Evolutionary conservation across 805 yeast genomes (phyloP).

Genomic region (Candida tammaniensis): DNA sequence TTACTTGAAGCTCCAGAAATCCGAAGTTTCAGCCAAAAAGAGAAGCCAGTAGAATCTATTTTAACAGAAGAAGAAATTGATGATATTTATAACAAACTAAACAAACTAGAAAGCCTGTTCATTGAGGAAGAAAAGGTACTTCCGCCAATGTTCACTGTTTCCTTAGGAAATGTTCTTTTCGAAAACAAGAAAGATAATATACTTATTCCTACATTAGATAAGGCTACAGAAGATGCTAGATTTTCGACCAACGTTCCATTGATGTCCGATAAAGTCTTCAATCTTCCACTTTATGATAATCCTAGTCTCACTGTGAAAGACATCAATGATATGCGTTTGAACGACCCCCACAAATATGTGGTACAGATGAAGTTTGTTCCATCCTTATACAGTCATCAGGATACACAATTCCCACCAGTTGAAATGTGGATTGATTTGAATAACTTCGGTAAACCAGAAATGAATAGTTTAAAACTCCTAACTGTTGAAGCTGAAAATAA

Average conservation of each 20-base stretch:
- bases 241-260: slow-evolving; percentile 36
- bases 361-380: slow-evolving; percentile 47
- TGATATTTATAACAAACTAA: slow-evolving; percentile 18
- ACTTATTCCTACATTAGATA: slow-evolving; percentile 10
- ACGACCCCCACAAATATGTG: slow-evolving; percentile 33
- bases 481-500: slow-evolving; percentile 46
- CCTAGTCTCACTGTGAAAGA: slow-evolving; percentile 16
- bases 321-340: slow-evolving; percentile 18
- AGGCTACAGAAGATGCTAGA: slow-evolving; percentile 11
- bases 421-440: slow-evolving; percentile 54
- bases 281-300: slow-evolving; percentile 24
- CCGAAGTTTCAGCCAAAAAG: neutral
- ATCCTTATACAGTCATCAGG: slow-evolving; percentile 17
- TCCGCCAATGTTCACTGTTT: slow-evolving; percentile 30
- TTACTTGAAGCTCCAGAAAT: slow-evolving; percentile 7
- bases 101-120: slow-evolving; percentile 2
- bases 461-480: slow-evolving; percentile 39
- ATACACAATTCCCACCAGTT: slow-evolving; percentile 45
- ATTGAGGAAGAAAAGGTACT: slow-evolving; percentile 15
- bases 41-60: neutral
- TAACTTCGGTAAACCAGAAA: slow-evolving; percentile 31
- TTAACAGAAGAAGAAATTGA: slow-evolving; percentile 16
- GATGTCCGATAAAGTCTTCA: slow-evolving; percentile 28
- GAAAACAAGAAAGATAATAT: slow-evolving; percentile 17
- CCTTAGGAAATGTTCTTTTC: slow-evolving; percentile 40